These are phyloP conservation scores for Ceratonia siliqua DNA, from an alignment of 306 rosid species.

Conservation along the genomic window DNA sequence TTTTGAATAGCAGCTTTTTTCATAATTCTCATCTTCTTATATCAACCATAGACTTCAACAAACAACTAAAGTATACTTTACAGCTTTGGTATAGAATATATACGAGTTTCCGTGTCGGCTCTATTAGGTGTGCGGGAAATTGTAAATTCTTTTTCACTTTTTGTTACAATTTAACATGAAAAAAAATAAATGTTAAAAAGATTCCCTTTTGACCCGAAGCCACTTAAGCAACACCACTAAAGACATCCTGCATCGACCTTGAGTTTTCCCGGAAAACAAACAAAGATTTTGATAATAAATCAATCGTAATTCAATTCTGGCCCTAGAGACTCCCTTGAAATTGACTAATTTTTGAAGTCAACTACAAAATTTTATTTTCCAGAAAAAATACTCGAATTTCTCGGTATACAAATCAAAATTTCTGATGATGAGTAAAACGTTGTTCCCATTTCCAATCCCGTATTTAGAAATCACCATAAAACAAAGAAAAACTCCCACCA, in stretches of 20 bases:
- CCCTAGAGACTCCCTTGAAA: constrained; percentile 20
- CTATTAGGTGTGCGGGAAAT: background rate
- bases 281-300: background rate
- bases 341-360: constrained; percentile 18
- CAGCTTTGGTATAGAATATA: background rate
- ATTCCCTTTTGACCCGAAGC: constrained; percentile 23
- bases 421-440: background rate
- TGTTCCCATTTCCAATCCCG: background rate
- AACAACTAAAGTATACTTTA: constrained; percentile 5
- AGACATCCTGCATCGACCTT: constrained; percentile 2
- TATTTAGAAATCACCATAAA: background rate
- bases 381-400: background rate
- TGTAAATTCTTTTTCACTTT: background rate
- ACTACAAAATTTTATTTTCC: background rate
- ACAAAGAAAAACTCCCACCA: background rate
- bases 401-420: background rate
- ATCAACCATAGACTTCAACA: constrained; percentile 16
- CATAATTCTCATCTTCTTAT: background rate
- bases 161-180: background rate
- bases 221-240: background rate
- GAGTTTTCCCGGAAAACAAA: constrained; percentile 36
- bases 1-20: constrained; percentile 23
- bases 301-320: background rate
- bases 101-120: constrained; percentile 6
- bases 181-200: background rate